A percentile compares a stretch with the other conserved stretches of the same genome.
Conservation (phyloP, 2,329 filamentous ascomycete species). For the Neophaeococcomyces aloes region DNA sequence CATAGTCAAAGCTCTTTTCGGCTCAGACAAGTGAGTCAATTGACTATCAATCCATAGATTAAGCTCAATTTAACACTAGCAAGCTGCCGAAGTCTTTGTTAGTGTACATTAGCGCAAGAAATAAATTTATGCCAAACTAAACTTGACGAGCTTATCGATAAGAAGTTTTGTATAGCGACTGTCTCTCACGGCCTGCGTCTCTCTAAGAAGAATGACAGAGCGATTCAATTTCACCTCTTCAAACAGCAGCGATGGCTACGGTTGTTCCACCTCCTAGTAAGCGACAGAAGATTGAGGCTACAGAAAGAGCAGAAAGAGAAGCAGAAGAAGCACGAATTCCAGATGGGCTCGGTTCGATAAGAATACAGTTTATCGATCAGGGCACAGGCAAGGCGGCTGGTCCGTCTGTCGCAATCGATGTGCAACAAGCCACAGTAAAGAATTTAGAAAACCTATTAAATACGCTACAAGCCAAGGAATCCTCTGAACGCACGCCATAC, state of each 20-base stretch:
- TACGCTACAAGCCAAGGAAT: constrained; percentile 63
- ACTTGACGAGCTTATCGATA: constrained; percentile 10
- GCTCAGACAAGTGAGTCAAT: too few species aligned
- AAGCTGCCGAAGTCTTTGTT: too few species aligned
- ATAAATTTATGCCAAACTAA: too few species aligned
- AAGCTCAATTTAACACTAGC: too few species aligned
- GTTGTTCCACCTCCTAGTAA: constrained; percentile 77
- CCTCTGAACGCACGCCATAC: constrained; percentile 54
- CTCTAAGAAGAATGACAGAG: neutral
- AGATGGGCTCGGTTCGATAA: constrained; percentile 62
- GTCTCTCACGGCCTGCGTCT: too few species aligned
- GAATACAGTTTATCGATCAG: constrained; percentile 81
- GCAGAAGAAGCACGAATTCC: constrained; percentile 61
- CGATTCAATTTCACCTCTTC: neutral
- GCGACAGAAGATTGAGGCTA: constrained; percentile 65
- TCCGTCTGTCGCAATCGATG: constrained; percentile 62
- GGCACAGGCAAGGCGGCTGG: constrained; percentile 57
- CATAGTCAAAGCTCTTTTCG: too few species aligned
- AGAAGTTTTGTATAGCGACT: neutral
- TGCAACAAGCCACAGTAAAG: constrained; percentile 76
- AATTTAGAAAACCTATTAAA: constrained; percentile 83
- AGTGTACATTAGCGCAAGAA: too few species aligned
- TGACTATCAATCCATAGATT: too few species aligned
- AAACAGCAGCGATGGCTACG: constrained; percentile 56
- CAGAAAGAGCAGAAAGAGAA: constrained; percentile 61